phyloP scores from a whole-genome alignment of 2,329 filamentous ascomycete genomes.

The Zymoseptoria brevis region DNA sequence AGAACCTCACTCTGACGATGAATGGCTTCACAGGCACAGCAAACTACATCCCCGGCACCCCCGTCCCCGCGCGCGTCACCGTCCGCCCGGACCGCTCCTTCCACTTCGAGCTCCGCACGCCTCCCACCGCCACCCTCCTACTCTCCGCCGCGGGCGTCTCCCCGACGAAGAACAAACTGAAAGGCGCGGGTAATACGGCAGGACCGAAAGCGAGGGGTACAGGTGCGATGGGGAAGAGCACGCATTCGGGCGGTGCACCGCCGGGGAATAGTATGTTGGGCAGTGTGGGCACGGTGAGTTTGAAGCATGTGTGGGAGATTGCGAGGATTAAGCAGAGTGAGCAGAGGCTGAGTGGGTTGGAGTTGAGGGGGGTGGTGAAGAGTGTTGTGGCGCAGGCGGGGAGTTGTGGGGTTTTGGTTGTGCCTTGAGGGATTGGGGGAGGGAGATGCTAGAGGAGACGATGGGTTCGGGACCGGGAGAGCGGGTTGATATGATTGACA shows the following conservation, averaged over 20 bases:
- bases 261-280: constrained; percentile 60
- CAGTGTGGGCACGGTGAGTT: constrained; percentile 70
- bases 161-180: constrained; percentile 65
- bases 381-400: constrained; percentile 56
- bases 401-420: constrained; percentile 43
- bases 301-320: constrained; percentile 97
- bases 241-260: constrained; percentile 15
- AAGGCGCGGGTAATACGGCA: constrained; percentile 55
- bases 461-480: too few species aligned
- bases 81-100: constrained; percentile 92
- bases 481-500: background rate
- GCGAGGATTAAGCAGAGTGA: constrained; percentile 77
- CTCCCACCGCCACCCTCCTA: constrained; percentile 85
- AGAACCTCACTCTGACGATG: background rate
- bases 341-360: constrained; percentile 55
- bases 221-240: constrained; percentile 30
- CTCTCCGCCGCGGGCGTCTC: constrained; percentile 73
- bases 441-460: too few species aligned
- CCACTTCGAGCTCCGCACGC: constrained; percentile 80
- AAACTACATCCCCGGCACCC: constrained; percentile 72
- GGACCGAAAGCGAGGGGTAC: constrained; percentile 35
- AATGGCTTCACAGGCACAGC: constrained; percentile 51
- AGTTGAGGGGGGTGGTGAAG: constrained; percentile 69
- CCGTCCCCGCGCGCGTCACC: constrained; percentile 81
- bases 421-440: too few species aligned